phyloP scores from a whole-genome alignment of 306 rosid genomes.

The Acacia melanoxylon region DNA sequence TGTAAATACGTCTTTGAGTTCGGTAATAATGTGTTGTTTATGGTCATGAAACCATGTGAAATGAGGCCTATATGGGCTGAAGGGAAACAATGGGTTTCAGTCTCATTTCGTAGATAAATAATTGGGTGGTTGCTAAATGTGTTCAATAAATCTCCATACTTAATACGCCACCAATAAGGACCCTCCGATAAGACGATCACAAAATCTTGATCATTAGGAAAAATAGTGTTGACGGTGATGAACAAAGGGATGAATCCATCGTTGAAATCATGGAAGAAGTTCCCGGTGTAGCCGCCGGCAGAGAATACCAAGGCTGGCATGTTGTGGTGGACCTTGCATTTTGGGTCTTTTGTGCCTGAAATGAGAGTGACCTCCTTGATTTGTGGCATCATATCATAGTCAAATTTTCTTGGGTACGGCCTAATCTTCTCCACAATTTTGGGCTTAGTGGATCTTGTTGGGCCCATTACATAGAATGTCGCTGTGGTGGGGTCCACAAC shows the following conservation, averaged over 20 bases:
- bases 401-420: constrained; percentile 18
- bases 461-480: background rate
- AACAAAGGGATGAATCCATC: constrained; percentile 51
- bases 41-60: constrained; percentile 44
- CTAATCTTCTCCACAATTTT: background rate
- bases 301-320: constrained; percentile 44
- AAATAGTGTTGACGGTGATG: constrained; percentile 32
- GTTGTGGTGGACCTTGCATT: constrained; percentile 35
- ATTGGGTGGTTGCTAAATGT: constrained; percentile 38
- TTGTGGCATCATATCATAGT: background rate
- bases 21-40: constrained; percentile 27
- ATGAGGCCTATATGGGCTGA: constrained; percentile 41
- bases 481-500: constrained; percentile 10
- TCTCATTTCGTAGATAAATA: constrained; percentile 39
- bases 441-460: background rate
- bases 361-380: constrained; percentile 31
- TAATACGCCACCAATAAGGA: constrained; percentile 42
- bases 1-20: constrained; percentile 17
- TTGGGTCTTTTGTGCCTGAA: constrained; percentile 39
- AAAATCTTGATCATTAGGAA: constrained; percentile 19
- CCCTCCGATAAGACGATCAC: constrained; percentile 36
- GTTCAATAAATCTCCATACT: constrained; percentile 26
- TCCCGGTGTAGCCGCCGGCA: constrained; percentile 45
- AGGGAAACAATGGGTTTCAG: constrained; percentile 44
- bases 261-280: constrained; percentile 55